These are phyloP conservation scores for Brassica incana DNA, from an alignment of 345 rosid genomes.

Conservation along the genomic window DNA sequence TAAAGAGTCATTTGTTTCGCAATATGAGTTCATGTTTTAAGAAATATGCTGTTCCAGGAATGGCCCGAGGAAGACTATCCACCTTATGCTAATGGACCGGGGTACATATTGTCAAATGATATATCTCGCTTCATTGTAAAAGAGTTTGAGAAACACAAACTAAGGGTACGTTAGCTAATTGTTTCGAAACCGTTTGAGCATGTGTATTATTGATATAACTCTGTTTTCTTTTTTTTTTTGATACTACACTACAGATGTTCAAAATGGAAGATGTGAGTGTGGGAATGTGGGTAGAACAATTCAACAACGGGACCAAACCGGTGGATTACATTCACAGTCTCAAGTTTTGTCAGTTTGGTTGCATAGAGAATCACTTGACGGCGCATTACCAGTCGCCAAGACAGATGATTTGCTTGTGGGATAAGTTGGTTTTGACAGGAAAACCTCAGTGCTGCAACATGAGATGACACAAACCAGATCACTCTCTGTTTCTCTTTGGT, in stretches of 20 bases:
- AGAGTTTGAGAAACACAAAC: slow-evolving; percentile 70
- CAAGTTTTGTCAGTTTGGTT: slow-evolving; percentile 84
- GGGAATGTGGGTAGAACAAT: slow-evolving; percentile 96
- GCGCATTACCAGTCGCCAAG: slow-evolving; percentile 91
- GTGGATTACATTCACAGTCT: slow-evolving; percentile 70
- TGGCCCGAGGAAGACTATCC: slow-evolving; percentile 97
- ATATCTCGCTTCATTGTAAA: slow-evolving; percentile 62
- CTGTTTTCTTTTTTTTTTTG: background rate
- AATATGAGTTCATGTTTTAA: background rate
- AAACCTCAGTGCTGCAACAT: slow-evolving; percentile 73
- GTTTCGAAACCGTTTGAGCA: slow-evolving; percentile 1
- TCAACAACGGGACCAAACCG: slow-evolving; percentile 60
- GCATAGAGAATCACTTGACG: slow-evolving; percentile 69
- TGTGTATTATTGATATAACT: background rate
- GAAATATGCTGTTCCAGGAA: slow-evolving; percentile 46
- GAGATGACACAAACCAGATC: slow-evolving; percentile 48
- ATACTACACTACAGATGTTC: slow-evolving; percentile 68
- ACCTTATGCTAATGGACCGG: slow-evolving; percentile 91
- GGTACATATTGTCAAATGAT: slow-evolving; percentile 72
- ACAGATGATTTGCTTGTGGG: slow-evolving; percentile 89
- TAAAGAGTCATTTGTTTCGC: slow-evolving; percentile 2
- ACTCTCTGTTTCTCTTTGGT: slow-evolving; percentile 18
- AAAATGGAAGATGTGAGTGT: slow-evolving; percentile 99
- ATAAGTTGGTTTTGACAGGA: slow-evolving; percentile 53
- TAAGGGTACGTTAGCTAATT: slow-evolving; percentile 52